A percentile compares a stretch with the other conserved stretches of the same genome.
phyloP scores from a whole-genome alignment of 768 basidiomycete species.

The Boletales sp. region DNA sequence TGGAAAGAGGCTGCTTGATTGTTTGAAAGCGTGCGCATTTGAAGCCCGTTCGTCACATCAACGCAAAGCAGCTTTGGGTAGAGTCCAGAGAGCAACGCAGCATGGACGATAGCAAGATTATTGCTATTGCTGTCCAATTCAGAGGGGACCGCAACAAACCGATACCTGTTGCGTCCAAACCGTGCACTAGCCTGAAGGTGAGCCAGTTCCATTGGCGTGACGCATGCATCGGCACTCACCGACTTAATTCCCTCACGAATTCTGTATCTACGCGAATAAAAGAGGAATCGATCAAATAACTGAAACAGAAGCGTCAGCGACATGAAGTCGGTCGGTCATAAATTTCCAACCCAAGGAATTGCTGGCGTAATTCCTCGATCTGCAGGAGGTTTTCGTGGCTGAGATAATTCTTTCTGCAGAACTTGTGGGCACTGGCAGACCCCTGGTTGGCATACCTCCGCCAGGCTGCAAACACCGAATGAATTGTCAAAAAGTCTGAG shows the following conservation, averaged over 20 bases:
- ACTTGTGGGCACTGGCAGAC: slow-evolving; percentile 52
- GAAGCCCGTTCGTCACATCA: slow-evolving; percentile 49
- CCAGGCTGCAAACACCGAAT: slow-evolving; percentile 89
- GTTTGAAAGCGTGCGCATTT: slow-evolving; percentile 78
- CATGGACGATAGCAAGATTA: slow-evolving; percentile 67
- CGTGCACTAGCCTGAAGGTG: slow-evolving; percentile 51
- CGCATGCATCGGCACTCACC: slow-evolving; percentile 34
- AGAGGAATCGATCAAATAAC: slow-evolving; percentile 84
- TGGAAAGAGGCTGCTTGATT: slow-evolving; percentile 79
- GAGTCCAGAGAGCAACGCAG: slow-evolving; percentile 79
- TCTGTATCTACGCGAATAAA: slow-evolving; percentile 70
- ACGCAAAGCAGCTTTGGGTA: slow-evolving; percentile 86
- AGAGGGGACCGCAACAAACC: slow-evolving; percentile 71
- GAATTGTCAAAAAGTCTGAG: slow-evolving; percentile 92
- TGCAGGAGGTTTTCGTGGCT: slow-evolving; percentile 93
- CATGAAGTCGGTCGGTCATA: slow-evolving; percentile 1
- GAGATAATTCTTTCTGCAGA: slow-evolving; percentile 76
- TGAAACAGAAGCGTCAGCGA: slow-evolving; percentile 24
- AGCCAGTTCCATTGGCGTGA: not conserved
- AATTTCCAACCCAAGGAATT: slow-evolving; percentile 62
- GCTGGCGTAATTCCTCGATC: slow-evolving; percentile 94
- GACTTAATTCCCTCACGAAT: slow-evolving; percentile 67
- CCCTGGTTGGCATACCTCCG: slow-evolving; percentile 61
- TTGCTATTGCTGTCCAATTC: slow-evolving; percentile 67
- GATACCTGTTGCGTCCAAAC: slow-evolving; percentile 67